A percentile compares a stretch with the other conserved stretches of the same genome.
Evolutionary conservation across 1,139 yeast genomes (phyloP).

Genomic region (Kodamaea ohmeri): DNA sequence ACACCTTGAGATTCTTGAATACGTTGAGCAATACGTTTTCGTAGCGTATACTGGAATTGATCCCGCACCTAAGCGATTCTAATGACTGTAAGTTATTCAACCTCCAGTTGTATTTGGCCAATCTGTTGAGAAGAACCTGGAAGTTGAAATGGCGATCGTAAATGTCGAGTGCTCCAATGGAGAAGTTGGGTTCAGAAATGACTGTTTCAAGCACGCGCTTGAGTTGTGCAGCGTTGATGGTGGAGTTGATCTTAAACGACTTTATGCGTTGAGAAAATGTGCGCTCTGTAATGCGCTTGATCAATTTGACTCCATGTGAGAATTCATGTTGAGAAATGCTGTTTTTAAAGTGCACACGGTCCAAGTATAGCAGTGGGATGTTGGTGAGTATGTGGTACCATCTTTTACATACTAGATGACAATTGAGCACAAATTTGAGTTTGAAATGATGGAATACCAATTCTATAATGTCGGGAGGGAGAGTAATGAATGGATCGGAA

Average conservation of each 20-base stretch:
- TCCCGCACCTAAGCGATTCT: constrained; percentile 24
- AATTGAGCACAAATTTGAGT: constrained; percentile 21
- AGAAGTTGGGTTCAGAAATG: constrained; percentile 23
- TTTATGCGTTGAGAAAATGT: constrained; percentile 21
- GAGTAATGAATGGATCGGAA: constrained; percentile 30
- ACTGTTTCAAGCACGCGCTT: constrained; percentile 25
- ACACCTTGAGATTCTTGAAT: constrained; percentile 26
- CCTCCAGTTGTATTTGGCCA: constrained; percentile 30
- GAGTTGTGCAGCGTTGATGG: constrained; percentile 24
- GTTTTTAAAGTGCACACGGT: constrained; percentile 24
- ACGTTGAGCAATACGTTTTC: constrained; percentile 25
- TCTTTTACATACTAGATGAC: constrained; percentile 31
- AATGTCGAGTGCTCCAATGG: constrained; percentile 25
- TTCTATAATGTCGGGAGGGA: constrained; percentile 34
- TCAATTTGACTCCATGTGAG: constrained; percentile 25
- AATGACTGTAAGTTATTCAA: constrained; percentile 23
- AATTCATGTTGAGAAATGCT: constrained; percentile 31
- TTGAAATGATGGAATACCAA: constrained; percentile 26
- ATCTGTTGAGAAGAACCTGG: constrained; percentile 23
- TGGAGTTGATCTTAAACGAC: constrained; percentile 25
- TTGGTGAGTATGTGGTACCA: constrained; percentile 32
- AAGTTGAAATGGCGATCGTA: constrained; percentile 25
- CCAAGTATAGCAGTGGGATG: constrained; percentile 28
- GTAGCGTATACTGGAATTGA: constrained; percentile 26
- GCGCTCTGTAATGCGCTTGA: constrained; percentile 22